Evolutionary conservation across 2,329 filamentous ascomycete genomes (phyloP), one percentile per base, ranked within the genome.

Genomic region (Talaromyces rugulosus): DNA sequence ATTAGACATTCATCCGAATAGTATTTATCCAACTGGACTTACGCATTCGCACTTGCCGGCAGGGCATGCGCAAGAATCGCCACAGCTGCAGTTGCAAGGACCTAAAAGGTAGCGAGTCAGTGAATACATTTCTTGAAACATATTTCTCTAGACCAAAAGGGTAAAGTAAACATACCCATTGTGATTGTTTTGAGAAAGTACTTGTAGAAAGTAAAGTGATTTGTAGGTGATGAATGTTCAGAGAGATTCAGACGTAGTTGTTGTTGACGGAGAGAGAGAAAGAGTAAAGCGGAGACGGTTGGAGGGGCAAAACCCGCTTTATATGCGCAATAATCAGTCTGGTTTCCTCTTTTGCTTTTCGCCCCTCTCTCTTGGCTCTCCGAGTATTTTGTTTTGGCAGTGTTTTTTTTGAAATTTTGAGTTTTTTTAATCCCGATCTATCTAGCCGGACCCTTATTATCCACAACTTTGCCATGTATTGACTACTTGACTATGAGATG

Each of bases 21-120:
- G 18, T 9, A 12, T 5, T 11, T 6, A 28, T 27, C 44, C 44
- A 51, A 8, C 5, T 28, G 3, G 11, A 53, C 50, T 53, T 33
- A 53, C 50, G 50, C 50, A 53, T 6, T 14, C 27, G 50, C 50
- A 53, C 51, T 66, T 61, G 67, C 75, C 75, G 66, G 75, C 69
- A 66, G 75, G 75, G 72, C 75, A 77, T 67, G 73, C 69, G 74
- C 75, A 78, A 63, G 74, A 74, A 68, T 70, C 62, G 65, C 76
- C 76, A 69, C 75, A 77, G 71, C 69, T 73, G 72, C 75, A 78
- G 64, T 67, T 69, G 74, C 76, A 75, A 62, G 74, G 73, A 68
- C 66, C 58, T 59, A 54, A 14, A 16, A 42, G 4, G 40, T 16
- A 4, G 11, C 8, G n/a, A 47, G 23, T 27, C 23, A 47, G 23